Base-by-base conservation (phyloP, 2,329 filamentous ascomycete genomes). In the Ophiostoma novo-ulmi region DNA sequence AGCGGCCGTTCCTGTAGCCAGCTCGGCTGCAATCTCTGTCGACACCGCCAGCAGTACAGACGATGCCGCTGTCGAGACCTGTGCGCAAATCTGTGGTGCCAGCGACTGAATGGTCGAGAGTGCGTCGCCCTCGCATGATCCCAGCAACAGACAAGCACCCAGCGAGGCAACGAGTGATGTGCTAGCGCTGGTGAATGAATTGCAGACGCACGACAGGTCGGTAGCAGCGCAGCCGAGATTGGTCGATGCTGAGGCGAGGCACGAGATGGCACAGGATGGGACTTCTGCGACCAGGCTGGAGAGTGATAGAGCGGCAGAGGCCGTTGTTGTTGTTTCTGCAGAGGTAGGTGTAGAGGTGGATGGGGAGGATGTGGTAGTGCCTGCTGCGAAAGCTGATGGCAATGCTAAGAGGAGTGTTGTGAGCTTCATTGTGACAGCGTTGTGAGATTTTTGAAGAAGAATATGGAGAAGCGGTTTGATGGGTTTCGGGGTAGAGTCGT, bases 121-220 rank as follows among this genome's bases (percentile, higher is more conserved):
- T 7, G 72, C 71, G 26, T 13, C 6, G 26, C 14, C 48, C 61
- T 64, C 61, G 68, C 71, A 73, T 2, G 67, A 69, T 8, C 66
- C 69, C 22, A 71, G 39, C 10, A 75, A 3, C 13, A 77, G 67
- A 61, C 76, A 77, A 3, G 75, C 68, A 17, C 70, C 35, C 64
- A 75, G 52, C 14, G 75, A 73, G 3, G 75, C 67, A 14, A 69
- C 35, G 66, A 75, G 52, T 5, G 75, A 73, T 7, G 70, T 26
- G 14, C 35, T 14, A 20, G 67, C 52, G 31, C 73, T 75, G 68
- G 71, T 55, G 26, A 67, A 68, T 13, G 58, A 63, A 11, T 14
- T 17, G 35, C 73, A 75, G 61, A 77, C 71, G 67, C 76, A 78
- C n/a, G 73, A 36, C 17, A 78, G 71, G 70, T 77, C 74, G 5